Conservation (phyloP, 768 basidiomycete species). For the Kockovaella imperatae region DNA sequence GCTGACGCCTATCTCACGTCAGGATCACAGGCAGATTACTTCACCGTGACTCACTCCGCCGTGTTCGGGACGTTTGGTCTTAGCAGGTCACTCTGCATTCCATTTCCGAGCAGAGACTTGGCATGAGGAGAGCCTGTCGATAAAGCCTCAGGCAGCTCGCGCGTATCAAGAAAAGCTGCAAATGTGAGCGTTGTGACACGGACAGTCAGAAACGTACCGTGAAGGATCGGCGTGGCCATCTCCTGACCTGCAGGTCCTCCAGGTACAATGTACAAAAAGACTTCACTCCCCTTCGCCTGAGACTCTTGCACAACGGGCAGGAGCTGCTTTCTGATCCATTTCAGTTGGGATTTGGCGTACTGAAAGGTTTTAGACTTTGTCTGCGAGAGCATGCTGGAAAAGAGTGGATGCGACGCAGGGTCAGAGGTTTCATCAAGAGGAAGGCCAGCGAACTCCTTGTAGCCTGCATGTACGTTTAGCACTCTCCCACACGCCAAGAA, state of each 20-base stretch:
- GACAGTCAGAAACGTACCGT: conserved; percentile 10
- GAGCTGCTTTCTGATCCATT: conserved; percentile 86
- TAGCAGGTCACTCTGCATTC: conserved; percentile 1
- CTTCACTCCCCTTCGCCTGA: conserved; percentile 45
- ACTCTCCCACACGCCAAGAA: conserved; percentile 6
- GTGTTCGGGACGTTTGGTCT: conserved; percentile 22
- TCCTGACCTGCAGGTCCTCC: conserved; percentile 54
- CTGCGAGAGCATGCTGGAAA: conserved; percentile 56
- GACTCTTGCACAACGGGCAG: conserved; percentile 60
- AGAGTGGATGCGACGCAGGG: conserved; percentile 41
- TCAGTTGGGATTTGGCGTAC: conserved; percentile 83
- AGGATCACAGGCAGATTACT: neutral
- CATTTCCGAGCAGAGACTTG: conserved; percentile 10
- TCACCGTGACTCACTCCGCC: conserved; percentile 16
- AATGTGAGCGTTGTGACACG: neutral
- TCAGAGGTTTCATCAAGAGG: conserved; percentile 40
- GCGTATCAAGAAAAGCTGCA: conserved; percentile 54
- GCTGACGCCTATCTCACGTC: conserved; percentile 27
- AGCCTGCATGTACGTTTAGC: conserved; percentile 53
- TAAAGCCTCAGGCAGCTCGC: conserved; percentile 54
- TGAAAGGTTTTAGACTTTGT: conserved; percentile 84
- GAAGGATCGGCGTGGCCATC: conserved; percentile 58
- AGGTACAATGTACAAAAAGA: conserved; percentile 33
- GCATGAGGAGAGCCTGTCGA: conserved; percentile 24
- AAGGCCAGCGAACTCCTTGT: conserved; percentile 77